Evolutionary conservation across 257 asterid genomes (phyloP).

Genomic region (Haberlea rhodopensis): DNA sequence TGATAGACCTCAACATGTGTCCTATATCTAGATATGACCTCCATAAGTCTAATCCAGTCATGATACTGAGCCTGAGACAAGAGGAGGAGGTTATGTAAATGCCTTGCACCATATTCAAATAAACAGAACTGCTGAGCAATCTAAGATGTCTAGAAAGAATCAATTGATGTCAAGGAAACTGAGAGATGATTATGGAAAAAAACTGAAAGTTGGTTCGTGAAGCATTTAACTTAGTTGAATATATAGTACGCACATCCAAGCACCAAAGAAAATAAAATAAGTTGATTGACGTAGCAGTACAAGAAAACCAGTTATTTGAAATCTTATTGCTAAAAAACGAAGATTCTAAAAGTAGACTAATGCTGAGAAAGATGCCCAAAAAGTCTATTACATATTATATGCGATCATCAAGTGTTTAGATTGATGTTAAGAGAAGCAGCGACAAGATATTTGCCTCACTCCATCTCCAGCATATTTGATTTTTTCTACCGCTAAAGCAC

Average conservation of each 20-base stretch:
- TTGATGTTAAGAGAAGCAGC: constrained; percentile 1
- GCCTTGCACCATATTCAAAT: constrained; percentile 22
- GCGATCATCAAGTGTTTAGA: constrained; percentile 5
- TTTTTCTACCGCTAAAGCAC: constrained; percentile 27
- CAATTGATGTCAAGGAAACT: background rate
- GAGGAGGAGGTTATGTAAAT: constrained; percentile 24
- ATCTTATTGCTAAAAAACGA: too few species aligned
- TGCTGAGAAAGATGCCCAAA: background rate
- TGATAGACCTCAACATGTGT: constrained; percentile 75
- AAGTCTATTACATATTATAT: background rate
- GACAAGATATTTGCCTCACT: constrained; percentile 6
- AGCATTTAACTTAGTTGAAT: background rate
- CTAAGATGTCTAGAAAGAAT: constrained; percentile 8
- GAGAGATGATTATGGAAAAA: constrained; percentile 7
- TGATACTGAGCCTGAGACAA: constrained; percentile 84
- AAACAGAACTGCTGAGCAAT: constrained; percentile 1
- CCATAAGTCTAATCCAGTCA: constrained; percentile 98
- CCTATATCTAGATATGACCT: constrained; percentile 81
- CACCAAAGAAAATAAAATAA: constrained; percentile 13
- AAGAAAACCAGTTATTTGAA: background rate
- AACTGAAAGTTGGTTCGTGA: background rate
- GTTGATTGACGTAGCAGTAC: background rate
- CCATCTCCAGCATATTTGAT: constrained; percentile 13
- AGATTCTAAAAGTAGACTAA: background rate
- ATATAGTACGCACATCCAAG: constrained; percentile 12